phyloP scores from a whole-genome alignment of 2,329 filamentous ascomycete genomes.

The Chaetomiaceae sp. region DNA sequence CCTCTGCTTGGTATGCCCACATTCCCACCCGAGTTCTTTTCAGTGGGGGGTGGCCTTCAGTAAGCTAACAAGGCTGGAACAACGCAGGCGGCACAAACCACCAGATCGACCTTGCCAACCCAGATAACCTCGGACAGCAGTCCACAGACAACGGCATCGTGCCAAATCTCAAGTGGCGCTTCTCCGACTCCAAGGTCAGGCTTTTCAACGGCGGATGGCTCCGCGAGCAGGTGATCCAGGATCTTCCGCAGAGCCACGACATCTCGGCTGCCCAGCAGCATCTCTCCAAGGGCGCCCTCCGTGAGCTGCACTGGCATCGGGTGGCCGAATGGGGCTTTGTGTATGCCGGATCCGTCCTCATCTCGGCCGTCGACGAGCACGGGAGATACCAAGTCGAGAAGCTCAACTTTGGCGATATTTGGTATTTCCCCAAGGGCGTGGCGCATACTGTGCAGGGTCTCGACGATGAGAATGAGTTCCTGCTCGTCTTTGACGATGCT shows the following conservation, averaged over 20 bases:
- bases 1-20: slow-evolving; percentile 50
- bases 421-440: slow-evolving; percentile 12
- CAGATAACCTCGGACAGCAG: slow-evolving; percentile 57
- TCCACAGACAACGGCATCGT: slow-evolving; percentile 59
- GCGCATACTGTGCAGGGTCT: slow-evolving; percentile 50
- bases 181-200: slow-evolving; percentile 61
- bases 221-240: slow-evolving; percentile 61
- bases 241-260: slow-evolving; percentile 60
- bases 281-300: slow-evolving; percentile 59
- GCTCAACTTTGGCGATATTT: slow-evolving; percentile 11
- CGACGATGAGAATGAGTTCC: slow-evolving; percentile 62
- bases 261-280: slow-evolving; percentile 66
- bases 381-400: slow-evolving; percentile 8
- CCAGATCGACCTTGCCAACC: slow-evolving; percentile 57
- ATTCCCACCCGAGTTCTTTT: too few relatives aligned
- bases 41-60: too few relatives aligned
- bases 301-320: slow-evolving; percentile 63
- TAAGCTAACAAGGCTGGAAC: not conserved
- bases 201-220: slow-evolving; percentile 62
- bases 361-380: slow-evolving; percentile 29
- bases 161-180: slow-evolving; percentile 64
- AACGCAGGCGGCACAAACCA: slow-evolving; percentile 58
- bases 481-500: slow-evolving; percentile 62
- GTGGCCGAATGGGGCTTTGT: slow-evolving; percentile 66
- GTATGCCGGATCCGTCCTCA: slow-evolving; percentile 50